Evolutionary conservation across 1,139 yeast genomes (phyloP).

Genomic region (Suhomyces ambrosiae): DNA sequence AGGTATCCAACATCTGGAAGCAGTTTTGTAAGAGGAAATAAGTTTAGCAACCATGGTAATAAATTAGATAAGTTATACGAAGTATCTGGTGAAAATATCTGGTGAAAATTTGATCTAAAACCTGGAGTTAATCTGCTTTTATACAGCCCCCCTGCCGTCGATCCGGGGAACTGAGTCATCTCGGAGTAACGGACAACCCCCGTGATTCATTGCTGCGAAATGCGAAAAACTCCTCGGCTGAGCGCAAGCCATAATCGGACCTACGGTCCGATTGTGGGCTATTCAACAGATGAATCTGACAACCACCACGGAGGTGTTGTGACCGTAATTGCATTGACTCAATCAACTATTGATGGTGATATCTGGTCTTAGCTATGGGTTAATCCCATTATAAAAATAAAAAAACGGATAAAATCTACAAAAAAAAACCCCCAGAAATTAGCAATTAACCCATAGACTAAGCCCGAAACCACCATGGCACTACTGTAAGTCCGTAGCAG

Average conservation of each 20-base stretch:
- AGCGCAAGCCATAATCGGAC: not conserved
- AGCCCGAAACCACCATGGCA: too few relatives aligned
- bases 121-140: constrained; percentile 1
- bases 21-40: constrained; percentile 43
- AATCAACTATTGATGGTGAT: too few relatives aligned
- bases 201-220: constrained; percentile 3
- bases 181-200: constrained; percentile 13
- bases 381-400: too few relatives aligned
- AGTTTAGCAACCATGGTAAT: constrained; percentile 33
- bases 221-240: constrained; percentile 1
- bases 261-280: too few relatives aligned
- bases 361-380: too few relatives aligned
- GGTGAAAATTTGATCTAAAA: not conserved
- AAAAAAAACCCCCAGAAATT: too few relatives aligned
- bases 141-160: constrained; percentile 9
- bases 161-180: constrained; percentile 13
- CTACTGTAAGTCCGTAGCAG: too few relatives aligned
- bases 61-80: not conserved
- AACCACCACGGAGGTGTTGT: too few relatives aligned
- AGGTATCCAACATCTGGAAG: constrained; percentile 51
- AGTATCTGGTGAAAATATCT: too few relatives aligned
- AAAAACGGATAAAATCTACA: too few relatives aligned
- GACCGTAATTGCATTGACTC: constrained; percentile 1
- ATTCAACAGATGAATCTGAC: too few relatives aligned
- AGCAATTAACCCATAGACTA: too few relatives aligned